Evolutionary conservation across 192 early-diverging fungal species (phyloP), one percentile per base, ranked within the genome.

Genomic region (Gaertneriomyces semiglobifer): DNA sequence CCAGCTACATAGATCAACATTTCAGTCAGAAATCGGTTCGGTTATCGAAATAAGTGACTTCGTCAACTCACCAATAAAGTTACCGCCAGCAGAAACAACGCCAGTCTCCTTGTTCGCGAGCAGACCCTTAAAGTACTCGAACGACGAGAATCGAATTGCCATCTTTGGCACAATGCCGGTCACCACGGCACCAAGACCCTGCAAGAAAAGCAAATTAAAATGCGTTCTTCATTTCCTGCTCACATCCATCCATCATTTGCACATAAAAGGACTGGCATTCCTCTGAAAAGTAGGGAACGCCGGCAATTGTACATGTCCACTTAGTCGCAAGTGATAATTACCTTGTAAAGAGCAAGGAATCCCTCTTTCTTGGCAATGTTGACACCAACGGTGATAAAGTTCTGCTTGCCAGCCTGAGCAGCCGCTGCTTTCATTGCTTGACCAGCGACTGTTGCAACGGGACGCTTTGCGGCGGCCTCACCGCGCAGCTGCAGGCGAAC

Each of bases 91-190:
- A 68, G 77, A 79, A 10, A 58, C 72, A n/a, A 81, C 74, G 45
- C 90, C 89, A 11, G 83, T 84, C 0, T 70, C 73, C 14, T 82
- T 71, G 73, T 88, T 76, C 7, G 90, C 88, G 63, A 96, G 69
- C 66, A 80, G 77, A 7, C 82, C 78, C 80, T 98, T 96, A 84
- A 94, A 98, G 50, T 85, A 81, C 76, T 98, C 93, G 69, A 98
- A 96, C 54, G 90, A 93, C 6, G 90, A 91, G 81, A 98, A 98
- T 52, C 96, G 89, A 71, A 98, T 98, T 20, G 94, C 96, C 93
- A 97, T 96, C 83, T 98, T 98, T 69, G 96, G 96, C 12, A 98
- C 92, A 67, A 98, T 98, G 44, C 96, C 94, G 4, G 92, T 84
- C 10, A 94, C 89, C 3, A 98, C 94, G 7, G 96, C 96, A 42